Conservation (phyloP, 1,284 basidiomycete genomes). For the Earliella scabrosa region DNA sequence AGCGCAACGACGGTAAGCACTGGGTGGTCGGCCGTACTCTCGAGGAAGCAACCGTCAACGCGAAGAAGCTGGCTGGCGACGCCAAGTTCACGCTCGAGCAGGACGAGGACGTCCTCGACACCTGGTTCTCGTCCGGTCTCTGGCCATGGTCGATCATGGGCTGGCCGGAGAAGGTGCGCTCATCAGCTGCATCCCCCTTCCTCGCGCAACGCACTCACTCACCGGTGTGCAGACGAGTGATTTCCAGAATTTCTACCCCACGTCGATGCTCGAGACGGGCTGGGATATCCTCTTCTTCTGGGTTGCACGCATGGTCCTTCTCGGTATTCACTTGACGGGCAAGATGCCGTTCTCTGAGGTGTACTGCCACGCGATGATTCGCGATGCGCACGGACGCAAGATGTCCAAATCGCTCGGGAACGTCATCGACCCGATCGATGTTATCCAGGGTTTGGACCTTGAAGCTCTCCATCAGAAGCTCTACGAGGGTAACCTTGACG, state of each 20-base stretch:
- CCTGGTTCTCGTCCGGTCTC: constrained; percentile 98
- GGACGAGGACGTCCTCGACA: constrained; percentile 98
- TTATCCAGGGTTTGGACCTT: constrained; percentile 88
- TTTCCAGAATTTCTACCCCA: constrained; percentile 84
- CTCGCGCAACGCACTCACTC: too few relatives aligned
- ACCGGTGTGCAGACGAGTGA: constrained; percentile 47
- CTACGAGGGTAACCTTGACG: constrained; percentile 91
- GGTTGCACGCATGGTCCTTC: constrained; percentile 98
- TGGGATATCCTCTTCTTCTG: constrained; percentile 99
- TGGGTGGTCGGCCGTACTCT: constrained; percentile 92
- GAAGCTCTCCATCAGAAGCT: constrained; percentile 90
- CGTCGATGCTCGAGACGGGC: constrained; percentile 92
- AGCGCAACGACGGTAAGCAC: constrained; percentile 74
- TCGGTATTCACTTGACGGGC: constrained; percentile 90
- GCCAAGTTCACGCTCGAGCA: constrained; percentile 84
- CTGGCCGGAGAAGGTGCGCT: constrained; percentile 85
- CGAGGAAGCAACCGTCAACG: constrained; percentile 84
- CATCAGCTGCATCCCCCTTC: constrained; percentile 13
- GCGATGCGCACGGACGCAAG: constrained; percentile 97
- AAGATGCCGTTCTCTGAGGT: constrained; percentile 96
- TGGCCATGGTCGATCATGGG: constrained; percentile 99
- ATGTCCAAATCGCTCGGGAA: constrained; percentile 99
- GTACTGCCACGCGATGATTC: constrained; percentile 99
- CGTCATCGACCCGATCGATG: constrained; percentile 97
- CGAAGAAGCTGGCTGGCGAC: constrained; percentile 73